Conservation (phyloP, 768 basidiomycete genomes). For the Lactarius evosmus region DNA sequence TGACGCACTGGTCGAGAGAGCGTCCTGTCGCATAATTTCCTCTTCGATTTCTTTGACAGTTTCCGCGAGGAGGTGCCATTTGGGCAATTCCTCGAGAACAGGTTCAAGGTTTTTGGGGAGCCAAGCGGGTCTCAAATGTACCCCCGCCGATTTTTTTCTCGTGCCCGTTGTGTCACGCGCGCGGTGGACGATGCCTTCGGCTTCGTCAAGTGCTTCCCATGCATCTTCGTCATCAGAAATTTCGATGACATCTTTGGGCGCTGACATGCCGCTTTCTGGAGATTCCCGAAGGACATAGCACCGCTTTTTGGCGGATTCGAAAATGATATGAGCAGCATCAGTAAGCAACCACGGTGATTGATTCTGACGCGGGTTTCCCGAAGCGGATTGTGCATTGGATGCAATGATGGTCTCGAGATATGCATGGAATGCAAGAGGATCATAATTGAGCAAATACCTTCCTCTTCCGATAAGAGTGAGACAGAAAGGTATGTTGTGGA, state of each 20-base stretch:
- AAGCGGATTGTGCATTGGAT: constrained; percentile 48
- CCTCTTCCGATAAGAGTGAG: neutral
- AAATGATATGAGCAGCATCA: constrained; percentile 85
- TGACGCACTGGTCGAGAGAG: constrained; percentile 32
- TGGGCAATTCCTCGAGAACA: constrained; percentile 89
- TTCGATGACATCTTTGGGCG: constrained; percentile 37
- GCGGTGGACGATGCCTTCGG: constrained; percentile 40
- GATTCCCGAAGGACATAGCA: constrained; percentile 56
- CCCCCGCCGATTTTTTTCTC: constrained; percentile 22
- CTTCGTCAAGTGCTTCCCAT: constrained; percentile 69
- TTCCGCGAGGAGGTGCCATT: constrained; percentile 86
- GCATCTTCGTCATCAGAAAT: constrained; percentile 63
- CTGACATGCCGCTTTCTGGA: constrained; percentile 28
- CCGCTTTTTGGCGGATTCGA: constrained; percentile 73
- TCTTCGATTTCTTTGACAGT: constrained; percentile 88
- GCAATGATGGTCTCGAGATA: constrained; percentile 87
- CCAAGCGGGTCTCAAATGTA: constrained; percentile 49
- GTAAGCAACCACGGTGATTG: constrained; percentile 89
- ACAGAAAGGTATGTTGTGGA: neutral
- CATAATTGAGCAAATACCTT: constrained; percentile 86
- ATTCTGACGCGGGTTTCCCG: constrained; percentile 58
- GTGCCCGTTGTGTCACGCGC: constrained; percentile 18
- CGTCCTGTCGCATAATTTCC: constrained; percentile 67
- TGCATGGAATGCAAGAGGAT: constrained; percentile 84
- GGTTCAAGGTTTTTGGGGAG: constrained; percentile 78